These are phyloP conservation scores for Bremia lactucae DNA, from an alignment of 352 stramenopile genomes.

Conservation along the genomic window DNA sequence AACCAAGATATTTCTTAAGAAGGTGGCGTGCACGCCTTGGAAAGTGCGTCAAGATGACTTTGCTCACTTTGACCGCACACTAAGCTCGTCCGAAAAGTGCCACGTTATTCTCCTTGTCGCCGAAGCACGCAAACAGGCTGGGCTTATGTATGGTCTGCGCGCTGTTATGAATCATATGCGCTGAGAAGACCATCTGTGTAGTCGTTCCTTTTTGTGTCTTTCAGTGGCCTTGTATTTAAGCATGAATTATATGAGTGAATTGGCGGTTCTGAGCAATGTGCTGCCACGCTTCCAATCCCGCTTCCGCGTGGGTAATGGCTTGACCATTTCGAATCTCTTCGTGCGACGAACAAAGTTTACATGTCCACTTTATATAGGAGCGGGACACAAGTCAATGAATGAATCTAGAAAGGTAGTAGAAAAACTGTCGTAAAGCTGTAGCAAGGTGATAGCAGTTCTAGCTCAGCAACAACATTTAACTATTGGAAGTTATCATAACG, in stretches of 20 bases:
- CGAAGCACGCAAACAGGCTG: constrained; percentile 78
- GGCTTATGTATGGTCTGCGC: constrained; percentile 78
- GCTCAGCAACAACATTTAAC: too few relatives aligned
- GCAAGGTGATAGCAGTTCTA: too few relatives aligned
- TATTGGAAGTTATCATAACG: too few relatives aligned
- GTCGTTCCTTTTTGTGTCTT: constrained; percentile 7
- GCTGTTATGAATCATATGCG: constrained; percentile 84
- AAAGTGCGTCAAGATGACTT: constrained; percentile 74
- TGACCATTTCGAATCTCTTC: too few relatives aligned
- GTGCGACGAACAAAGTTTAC: too few relatives aligned
- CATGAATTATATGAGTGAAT: too few relatives aligned
- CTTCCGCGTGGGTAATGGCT: constrained; percentile 8
- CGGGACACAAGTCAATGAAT: too few relatives aligned
- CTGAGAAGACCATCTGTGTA: constrained; percentile 21
- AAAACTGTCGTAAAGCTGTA: too few relatives aligned
- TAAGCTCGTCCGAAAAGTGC: constrained; percentile 76
- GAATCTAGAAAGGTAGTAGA: too few relatives aligned
- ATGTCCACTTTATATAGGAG: too few relatives aligned
- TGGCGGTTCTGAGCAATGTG: too few relatives aligned
- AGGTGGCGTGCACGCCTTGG: constrained; percentile 78
- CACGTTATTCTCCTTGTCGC: constrained; percentile 76
- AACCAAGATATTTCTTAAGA: constrained; percentile 83
- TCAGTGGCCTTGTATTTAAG: constrained; percentile 3
- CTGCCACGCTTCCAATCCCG: constrained; percentile 23
- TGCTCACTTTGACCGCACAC: constrained; percentile 71